Evolutionary conservation across 2,329 filamentous ascomycete genomes (phyloP).

Genomic region (Penicillium sp.): DNA sequence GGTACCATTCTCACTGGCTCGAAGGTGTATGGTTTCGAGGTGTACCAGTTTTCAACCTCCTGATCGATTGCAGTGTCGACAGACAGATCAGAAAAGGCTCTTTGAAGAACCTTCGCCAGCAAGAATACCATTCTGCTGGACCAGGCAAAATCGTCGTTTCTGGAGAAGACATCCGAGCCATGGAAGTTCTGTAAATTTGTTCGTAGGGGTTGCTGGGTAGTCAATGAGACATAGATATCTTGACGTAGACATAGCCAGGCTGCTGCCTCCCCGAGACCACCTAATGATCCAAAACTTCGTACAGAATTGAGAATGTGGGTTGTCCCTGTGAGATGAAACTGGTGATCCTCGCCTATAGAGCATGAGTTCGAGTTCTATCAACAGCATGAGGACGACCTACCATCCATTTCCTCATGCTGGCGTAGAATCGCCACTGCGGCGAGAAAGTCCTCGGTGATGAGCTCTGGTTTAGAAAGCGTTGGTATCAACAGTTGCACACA

Average conservation of each 20-base stretch:
- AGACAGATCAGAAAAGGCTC: slow-evolving; percentile 15
- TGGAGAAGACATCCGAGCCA: slow-evolving; percentile 35
- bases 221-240: slow-evolving; percentile 42
- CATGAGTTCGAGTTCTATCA: slow-evolving; percentile 3
- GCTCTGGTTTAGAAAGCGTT: slow-evolving; percentile 30
- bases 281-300: slow-evolving; percentile 40
- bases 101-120: slow-evolving; percentile 35
- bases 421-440: slow-evolving; percentile 38
- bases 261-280: slow-evolving; percentile 44
- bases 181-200: slow-evolving; percentile 40
- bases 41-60: slow-evolving; percentile 28
- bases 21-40: slow-evolving; percentile 26
- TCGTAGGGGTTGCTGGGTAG: slow-evolving; percentile 35
- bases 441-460: slow-evolving; percentile 35
- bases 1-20: slow-evolving; percentile 30
- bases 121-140: slow-evolving; percentile 41
- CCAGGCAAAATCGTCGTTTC: slow-evolving; percentile 40
- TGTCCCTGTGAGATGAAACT: slow-evolving; percentile 40
- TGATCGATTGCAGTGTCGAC: slow-evolving; percentile 1
- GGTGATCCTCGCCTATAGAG: slow-evolving; percentile 32
- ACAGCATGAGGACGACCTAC: slow-evolving; percentile 9
- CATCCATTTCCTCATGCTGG: slow-evolving; percentile 40
- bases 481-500: slow-evolving; percentile 40
- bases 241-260: slow-evolving; percentile 44
- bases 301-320: slow-evolving; percentile 41